These are phyloP conservation scores for Parietaria judaica DNA, from an alignment of 306 rosid species.

Conservation along the genomic window DNA sequence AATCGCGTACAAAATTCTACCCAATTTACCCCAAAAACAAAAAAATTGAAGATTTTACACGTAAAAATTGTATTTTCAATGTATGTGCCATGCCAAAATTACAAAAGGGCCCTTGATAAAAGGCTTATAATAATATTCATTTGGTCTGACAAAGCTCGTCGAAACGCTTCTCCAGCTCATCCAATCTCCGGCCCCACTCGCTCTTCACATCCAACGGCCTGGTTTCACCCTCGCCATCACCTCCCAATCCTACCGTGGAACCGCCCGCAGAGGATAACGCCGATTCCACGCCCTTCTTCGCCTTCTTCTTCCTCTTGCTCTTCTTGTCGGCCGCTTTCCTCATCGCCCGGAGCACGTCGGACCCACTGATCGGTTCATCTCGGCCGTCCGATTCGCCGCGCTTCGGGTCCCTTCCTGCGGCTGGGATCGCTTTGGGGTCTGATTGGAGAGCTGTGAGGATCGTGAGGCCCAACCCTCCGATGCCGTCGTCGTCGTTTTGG, in stretches of 20 bases:
- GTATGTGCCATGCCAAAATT: too few species aligned
- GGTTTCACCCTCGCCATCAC: conserved; percentile 28
- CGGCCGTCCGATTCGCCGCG: conserved; percentile 13
- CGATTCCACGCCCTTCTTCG: conserved; percentile 3
- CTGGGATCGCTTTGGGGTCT: conserved; percentile 16
- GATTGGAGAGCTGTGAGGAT: conserved; percentile 19
- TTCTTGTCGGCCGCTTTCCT: conserved; percentile 42
- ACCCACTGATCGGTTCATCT: conserved; percentile 42
- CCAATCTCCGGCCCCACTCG: conserved; percentile 44
- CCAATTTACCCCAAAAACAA: too few species aligned
- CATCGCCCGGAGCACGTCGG: conserved; percentile 62
- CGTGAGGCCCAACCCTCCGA: conserved; percentile 23
- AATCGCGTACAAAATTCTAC: too few species aligned
- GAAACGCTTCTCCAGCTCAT: conserved; percentile 49
- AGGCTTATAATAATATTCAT: background rate
- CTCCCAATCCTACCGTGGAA: conserved; percentile 16
- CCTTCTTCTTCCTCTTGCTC: conserved; percentile 23
- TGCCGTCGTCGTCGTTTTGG: conserved; percentile 9
- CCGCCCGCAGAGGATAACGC: conserved; percentile 23
- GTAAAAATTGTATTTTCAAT: too few species aligned
- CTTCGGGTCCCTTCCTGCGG: conserved; percentile 5
- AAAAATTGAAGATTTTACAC: too few species aligned
- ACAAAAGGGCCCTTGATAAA: too few species aligned
- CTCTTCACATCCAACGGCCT: conserved; percentile 39
- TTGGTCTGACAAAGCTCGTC: conserved; percentile 32